These are phyloP conservation scores for Populus hybrid DNA, from an alignment of 441 rosid species.

Conservation along the genomic window DNA sequence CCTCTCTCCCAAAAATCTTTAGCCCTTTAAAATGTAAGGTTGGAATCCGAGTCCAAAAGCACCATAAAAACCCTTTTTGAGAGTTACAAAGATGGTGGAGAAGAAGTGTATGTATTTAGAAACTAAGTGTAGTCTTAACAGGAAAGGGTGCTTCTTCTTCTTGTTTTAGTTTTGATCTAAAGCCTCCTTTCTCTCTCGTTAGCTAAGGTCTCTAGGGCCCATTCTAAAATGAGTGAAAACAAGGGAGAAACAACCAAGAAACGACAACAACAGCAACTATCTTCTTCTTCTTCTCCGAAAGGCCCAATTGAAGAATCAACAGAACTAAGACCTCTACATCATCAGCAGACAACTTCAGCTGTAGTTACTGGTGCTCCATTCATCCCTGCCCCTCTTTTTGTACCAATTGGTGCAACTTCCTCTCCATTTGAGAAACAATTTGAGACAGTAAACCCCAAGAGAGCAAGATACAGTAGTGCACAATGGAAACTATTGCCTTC, in stretches of 20 bases:
- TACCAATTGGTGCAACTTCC: conserved; percentile 48
- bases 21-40: conserved; percentile 21
- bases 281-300: conserved; percentile 45
- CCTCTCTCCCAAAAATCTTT: not conserved
- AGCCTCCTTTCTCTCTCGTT: not conserved
- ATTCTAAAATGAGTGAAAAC: conserved; percentile 71
- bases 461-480: conserved; percentile 54
- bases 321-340: conserved; percentile 40
- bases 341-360: conserved; percentile 35
- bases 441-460: conserved; percentile 52
- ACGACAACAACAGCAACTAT: conserved; percentile 31
- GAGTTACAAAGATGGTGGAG: not conserved
- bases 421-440: conserved; percentile 49
- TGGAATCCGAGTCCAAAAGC: not conserved
- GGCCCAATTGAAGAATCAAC: conserved; percentile 60
- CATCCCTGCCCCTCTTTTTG: conserved; percentile 56
- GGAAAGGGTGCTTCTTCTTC: conserved; percentile 23
- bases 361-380: conserved; percentile 40
- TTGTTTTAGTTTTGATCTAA: conserved; percentile 24
- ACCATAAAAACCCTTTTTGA: conserved; percentile 1
- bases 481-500: conserved; percentile 85
- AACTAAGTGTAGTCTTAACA: conserved; percentile 28
- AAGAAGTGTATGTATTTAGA: not conserved
- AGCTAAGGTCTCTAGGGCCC: conserved; percentile 28
- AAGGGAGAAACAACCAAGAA: conserved; percentile 57